phyloP scores from a whole-genome alignment of 2,329 filamentous ascomycete species.

The Arthrinium puccinioides region DNA sequence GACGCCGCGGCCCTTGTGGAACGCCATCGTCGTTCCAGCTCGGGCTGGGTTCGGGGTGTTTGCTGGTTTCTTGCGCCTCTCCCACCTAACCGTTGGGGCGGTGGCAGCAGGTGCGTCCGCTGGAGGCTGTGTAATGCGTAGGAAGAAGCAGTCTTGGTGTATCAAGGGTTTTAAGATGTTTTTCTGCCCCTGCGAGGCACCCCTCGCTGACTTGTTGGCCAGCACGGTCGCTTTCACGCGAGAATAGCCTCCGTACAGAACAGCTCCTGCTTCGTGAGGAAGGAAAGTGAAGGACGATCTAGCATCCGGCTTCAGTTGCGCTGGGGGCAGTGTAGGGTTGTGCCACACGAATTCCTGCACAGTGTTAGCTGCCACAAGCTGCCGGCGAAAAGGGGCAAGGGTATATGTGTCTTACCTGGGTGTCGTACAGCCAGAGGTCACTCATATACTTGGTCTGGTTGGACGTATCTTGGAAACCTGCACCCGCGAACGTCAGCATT shows the following conservation, averaged over 20 bases:
- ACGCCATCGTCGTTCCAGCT: slow-evolving; percentile 88
- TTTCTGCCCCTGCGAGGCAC: slow-evolving; percentile 52
- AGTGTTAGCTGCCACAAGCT: neutral
- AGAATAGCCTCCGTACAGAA: slow-evolving; percentile 90
- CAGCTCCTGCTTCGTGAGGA: slow-evolving; percentile 83
- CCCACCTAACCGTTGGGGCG: slow-evolving; percentile 76
- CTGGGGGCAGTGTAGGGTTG: slow-evolving; percentile 65
- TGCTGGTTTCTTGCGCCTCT: slow-evolving; percentile 83
- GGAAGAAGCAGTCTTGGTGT: slow-evolving; percentile 91
- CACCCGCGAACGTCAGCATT: too few relatives aligned
- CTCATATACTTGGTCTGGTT: slow-evolving; percentile 90
- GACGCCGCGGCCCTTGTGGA: slow-evolving; percentile 88
- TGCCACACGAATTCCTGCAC: slow-evolving; percentile 73
- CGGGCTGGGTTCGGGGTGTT: slow-evolving; percentile 79
- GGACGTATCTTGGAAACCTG: slow-evolving; percentile 87
- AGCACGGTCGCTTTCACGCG: slow-evolving; percentile 68
- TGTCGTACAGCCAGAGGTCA: slow-evolving; percentile 95
- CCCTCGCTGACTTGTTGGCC: slow-evolving; percentile 57
- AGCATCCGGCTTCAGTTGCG: slow-evolving; percentile 81
- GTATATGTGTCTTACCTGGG: slow-evolving; percentile 29
- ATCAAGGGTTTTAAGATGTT: slow-evolving; percentile 80
- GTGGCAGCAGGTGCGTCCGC: slow-evolving; percentile 58
- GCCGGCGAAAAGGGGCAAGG: neutral
- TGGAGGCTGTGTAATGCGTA: slow-evolving; percentile 69
- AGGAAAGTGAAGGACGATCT: slow-evolving; percentile 88